Base-by-base conservation (phyloP, 2,329 filamentous ascomycete species). In the Sarocladium oryzae region DNA sequence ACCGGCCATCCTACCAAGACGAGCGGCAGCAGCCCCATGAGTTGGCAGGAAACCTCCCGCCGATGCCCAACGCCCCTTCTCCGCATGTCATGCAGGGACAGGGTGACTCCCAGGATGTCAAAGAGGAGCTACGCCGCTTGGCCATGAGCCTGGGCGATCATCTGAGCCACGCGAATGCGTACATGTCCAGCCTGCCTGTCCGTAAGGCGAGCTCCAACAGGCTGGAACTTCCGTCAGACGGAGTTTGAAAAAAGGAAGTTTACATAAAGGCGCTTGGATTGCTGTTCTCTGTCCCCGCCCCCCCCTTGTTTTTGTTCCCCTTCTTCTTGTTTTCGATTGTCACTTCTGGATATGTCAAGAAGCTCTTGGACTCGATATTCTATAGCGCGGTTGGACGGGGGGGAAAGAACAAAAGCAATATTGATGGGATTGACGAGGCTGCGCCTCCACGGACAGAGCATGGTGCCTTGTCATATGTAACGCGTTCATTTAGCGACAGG, bases 51-150 rank as follows among this genome's bases (percentile, higher is more conserved):
- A 45, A 35, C 18, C 58, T 71, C 51, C 71, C 69, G 16, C 67
- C 64, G 2, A 64, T 68, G 21, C 75, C 71, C 3, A 65, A 66
- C 2, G 72, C 74, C 9, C 79, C 78, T 2, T 72, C 74, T 1
- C 63, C 70, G 2, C 69, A 71, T 49, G 76, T 79, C 36, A 75
- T 82, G 69, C 77, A 81, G 59, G 77, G 77, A 2, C 69, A 73
- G 28, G 76, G 77, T 0, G 73, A 74, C 0, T 61, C 69, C 3
- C 72, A 74, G 21, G 78, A 80, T 45, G 74, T 78, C 18, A 74
- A 74, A 38, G 70, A 74, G 52, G 69, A 75, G 56, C 67, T 82
- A 55, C 70, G 77, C 8, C 69, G 72, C 16, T 66, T 82, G 53
- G 71, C 76, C 13, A 73, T 73, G 62, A 73, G 69, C 51, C 63